phyloP scores from a whole-genome alignment of 148 eudicot genomes.

The Silene conica region DNA sequence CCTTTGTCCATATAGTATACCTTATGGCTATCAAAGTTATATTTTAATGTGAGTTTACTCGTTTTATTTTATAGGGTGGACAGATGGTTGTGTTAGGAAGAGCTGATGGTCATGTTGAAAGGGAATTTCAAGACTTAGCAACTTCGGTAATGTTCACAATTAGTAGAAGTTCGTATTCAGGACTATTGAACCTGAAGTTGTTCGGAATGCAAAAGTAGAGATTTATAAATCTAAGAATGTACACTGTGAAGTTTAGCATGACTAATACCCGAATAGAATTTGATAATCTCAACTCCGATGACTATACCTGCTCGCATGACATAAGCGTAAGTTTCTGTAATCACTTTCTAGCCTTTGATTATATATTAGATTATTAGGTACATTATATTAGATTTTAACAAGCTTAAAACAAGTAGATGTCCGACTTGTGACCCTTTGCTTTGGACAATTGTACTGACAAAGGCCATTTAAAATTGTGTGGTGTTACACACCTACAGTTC shows the following conservation, averaged over 20 bases:
- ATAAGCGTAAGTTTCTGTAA: not conserved
- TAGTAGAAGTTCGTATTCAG: slow-evolving; percentile 6
- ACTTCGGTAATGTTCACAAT: slow-evolving; percentile 40
- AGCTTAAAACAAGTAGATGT: not conserved
- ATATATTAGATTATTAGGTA: not conserved
- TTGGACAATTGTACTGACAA: not conserved
- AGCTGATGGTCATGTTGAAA: slow-evolving; percentile 54
- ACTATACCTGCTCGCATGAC: not conserved
- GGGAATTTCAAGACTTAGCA: slow-evolving; percentile 68
- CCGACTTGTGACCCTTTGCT: not conserved
- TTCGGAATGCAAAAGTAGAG: not conserved
- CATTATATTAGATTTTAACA: no score
- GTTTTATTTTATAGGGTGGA: slow-evolving; percentile 52
- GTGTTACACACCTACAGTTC: no score
- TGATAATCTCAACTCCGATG: not conserved
- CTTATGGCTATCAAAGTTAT: not conserved
- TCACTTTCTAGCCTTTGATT: not conserved
- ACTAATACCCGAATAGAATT: not conserved
- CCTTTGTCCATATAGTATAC: not conserved
- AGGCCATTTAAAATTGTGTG: not conserved
- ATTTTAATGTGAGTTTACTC: not conserved
- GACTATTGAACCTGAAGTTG: not conserved
- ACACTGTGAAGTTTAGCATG: not conserved
- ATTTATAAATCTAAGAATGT: not conserved
- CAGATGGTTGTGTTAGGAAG: slow-evolving; percentile 70